Conservation (phyloP, 331 rosid genomes). For the Erythrophleum ivorense region DNA sequence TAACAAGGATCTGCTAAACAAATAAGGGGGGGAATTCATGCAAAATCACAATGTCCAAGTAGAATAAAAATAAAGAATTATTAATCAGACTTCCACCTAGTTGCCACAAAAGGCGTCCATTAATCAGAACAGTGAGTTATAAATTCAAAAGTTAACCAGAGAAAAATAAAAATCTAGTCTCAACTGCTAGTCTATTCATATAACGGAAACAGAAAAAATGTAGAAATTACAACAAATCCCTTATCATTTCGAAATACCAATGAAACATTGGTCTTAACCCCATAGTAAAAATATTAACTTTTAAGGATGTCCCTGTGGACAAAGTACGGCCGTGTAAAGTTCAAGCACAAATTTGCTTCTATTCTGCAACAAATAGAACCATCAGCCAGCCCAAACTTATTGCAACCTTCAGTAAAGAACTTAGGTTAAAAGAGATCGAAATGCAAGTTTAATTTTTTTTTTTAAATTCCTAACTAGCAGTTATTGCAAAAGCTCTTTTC, state of each 20-base stretch:
- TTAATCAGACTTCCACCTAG: not conserved
- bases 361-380: not conserved
- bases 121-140: not conserved
- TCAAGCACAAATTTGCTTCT: not conserved
- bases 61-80: not conserved
- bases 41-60: not conserved
- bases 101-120: not conserved
- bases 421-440: too few relatives aligned
- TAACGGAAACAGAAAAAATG: not conserved
- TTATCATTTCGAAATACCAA: not conserved
- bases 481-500: not conserved
- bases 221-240: not conserved
- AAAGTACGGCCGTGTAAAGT: not conserved
- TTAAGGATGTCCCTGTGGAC: not conserved
- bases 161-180: not conserved
- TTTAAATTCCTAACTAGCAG: not conserved
- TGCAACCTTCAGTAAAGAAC: too few relatives aligned
- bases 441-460: too few relatives aligned
- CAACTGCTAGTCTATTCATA: not conserved
- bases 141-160: not conserved
- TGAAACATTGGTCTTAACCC: not conserved
- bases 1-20: not conserved
- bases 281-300: not conserved
- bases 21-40: not conserved
- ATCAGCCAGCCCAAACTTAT: not conserved